Evolutionary conservation across 169 alveolate species (phyloP).

Genomic region (Eimeria sp.): DNA sequence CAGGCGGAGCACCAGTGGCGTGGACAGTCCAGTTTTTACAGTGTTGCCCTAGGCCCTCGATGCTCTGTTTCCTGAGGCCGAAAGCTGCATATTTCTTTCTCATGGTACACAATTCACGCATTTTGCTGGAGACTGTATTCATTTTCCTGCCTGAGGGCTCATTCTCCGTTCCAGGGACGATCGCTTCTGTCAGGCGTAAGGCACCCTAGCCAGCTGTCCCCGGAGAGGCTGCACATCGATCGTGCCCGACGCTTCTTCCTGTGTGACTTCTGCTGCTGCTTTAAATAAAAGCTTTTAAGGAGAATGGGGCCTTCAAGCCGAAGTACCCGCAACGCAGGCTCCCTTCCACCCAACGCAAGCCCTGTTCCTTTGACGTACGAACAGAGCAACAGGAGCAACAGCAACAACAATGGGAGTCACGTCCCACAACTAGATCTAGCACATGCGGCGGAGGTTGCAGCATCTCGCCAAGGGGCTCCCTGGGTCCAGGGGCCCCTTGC

Average conservation of each 20-base stretch:
- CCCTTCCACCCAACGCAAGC: conserved; percentile 7
- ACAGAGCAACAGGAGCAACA: conserved; percentile 12
- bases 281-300: neutral
- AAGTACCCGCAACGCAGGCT: conserved; percentile 31
- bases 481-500: neutral
- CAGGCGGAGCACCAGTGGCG: conserved; percentile 60
- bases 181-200: conserved; percentile 42
- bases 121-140: neutral
- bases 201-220: conserved; percentile 52
- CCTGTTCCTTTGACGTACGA: neutral
- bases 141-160: conserved; percentile 21
- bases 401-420: neutral
- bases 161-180: conserved; percentile 5
- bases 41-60: conserved; percentile 2
- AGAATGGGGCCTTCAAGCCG: conserved; percentile 35
- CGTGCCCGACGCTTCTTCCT: neutral
- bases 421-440: conserved; percentile 41
- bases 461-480: conserved; percentile 6
- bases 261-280: neutral
- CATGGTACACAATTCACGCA: neutral
- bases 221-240: conserved; percentile 40
- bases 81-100: conserved; percentile 2
- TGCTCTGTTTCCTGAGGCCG: neutral
- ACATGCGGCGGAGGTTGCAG: conserved; percentile 25
- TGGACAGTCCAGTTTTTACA: conserved; percentile 31